A percentile compares a stretch with the other conserved stretches of the same genome.
Conservation (phyloP, 108 stramenopile genomes). For the Skeletonema marinoi region DNA sequence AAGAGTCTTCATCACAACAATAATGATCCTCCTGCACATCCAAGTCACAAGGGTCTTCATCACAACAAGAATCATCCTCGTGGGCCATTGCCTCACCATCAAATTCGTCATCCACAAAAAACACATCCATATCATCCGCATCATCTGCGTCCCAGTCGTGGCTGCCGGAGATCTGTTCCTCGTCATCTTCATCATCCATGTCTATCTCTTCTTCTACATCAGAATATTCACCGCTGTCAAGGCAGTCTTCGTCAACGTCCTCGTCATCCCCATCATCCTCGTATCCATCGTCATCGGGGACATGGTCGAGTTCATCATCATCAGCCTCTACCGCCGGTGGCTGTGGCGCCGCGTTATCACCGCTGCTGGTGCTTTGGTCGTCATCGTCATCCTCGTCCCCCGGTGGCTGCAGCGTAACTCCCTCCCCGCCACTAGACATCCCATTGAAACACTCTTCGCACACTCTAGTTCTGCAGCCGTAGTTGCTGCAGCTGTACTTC, state of each 20-base stretch:
- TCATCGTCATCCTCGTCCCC: background rate
- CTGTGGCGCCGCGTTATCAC: background rate
- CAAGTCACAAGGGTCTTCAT: too few relatives aligned
- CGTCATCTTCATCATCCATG: background rate
- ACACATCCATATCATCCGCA: too few relatives aligned
- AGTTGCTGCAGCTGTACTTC: background rate
- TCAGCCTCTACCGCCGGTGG: background rate
- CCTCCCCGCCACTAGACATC: too few relatives aligned
- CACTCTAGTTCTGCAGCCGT: background rate
- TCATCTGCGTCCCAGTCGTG: too few relatives aligned
- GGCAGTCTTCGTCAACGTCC: background rate
- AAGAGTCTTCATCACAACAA: background rate
- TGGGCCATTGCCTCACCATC: too few relatives aligned
- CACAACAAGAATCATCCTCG: too few relatives aligned
- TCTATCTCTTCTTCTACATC: background rate
- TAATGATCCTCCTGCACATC: too few relatives aligned
- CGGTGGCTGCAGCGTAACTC: too few relatives aligned
- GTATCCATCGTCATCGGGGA: background rate
- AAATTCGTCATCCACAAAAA: too few relatives aligned
- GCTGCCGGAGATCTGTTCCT: too few relatives aligned
- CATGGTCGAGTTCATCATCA: background rate
- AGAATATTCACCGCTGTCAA: background rate
- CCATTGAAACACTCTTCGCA: too few relatives aligned
- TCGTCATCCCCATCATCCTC: slow-evolving; percentile 3
- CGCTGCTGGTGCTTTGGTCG: too few relatives aligned